Percentiles rank a stretch among this genome's conserved stretches.
Conservation (phyloP, 345 rosid genomes). For the Melaleuca quinquenervia region DNA sequence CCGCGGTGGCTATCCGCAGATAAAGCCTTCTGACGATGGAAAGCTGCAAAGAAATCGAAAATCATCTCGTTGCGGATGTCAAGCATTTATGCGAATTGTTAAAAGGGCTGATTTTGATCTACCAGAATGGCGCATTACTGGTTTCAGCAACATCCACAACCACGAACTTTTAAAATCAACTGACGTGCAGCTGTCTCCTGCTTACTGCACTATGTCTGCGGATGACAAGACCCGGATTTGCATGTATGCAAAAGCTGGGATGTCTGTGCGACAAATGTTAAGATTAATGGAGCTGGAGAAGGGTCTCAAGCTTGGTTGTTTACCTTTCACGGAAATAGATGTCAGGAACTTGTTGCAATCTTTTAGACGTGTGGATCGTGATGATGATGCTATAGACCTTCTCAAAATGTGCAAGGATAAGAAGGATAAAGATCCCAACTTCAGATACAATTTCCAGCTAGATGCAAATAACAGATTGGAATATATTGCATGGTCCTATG, state of each 20-base stretch:
- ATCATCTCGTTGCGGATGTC: conserved; percentile 53
- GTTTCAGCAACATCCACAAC: conserved; percentile 48
- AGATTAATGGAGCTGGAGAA: conserved; percentile 61
- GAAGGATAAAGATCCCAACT: conserved; percentile 39
- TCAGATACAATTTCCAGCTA: conserved; percentile 37
- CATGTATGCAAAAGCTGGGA: conserved; percentile 62
- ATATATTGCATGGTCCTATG: conserved; percentile 49
- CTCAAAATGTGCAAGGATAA: conserved; percentile 42
- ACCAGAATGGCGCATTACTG: conserved; percentile 51
- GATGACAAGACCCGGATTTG: conserved; percentile 53
- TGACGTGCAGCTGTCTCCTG: conserved; percentile 30
- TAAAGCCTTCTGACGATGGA: conserved; percentile 39
- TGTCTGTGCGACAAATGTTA: conserved; percentile 62
- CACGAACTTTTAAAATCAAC: conserved; percentile 40
- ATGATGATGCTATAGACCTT: conserved; percentile 42
- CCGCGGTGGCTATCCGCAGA: conserved; percentile 47
- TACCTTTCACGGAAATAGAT: conserved; percentile 52
- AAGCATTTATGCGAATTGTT: conserved; percentile 47
- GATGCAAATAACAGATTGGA: conserved; percentile 43
- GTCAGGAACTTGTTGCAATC: conserved; percentile 48
- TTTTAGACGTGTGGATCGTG: conserved; percentile 38
- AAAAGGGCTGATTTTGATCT: conserved; percentile 46
- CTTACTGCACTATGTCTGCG: conserved; percentile 30
- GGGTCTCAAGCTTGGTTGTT: conserved; percentile 57
- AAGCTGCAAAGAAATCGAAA: conserved; percentile 48